Conservation (phyloP, 768 basidiomycete genomes). For the Phlegmacium glaucopus region DNA sequence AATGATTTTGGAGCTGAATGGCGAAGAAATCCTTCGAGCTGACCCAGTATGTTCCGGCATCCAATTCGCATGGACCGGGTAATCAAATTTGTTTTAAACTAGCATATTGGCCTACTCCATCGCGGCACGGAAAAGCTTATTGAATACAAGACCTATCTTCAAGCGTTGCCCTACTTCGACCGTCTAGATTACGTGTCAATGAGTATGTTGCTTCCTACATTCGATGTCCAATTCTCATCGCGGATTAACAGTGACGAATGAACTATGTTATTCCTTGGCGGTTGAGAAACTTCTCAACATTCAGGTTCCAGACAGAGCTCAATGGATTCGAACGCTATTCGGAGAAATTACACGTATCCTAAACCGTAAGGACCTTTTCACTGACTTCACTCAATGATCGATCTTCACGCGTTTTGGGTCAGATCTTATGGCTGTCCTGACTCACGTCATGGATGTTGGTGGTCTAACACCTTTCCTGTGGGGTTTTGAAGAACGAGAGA, state of each 20-base stretch:
- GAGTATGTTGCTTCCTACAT: constrained; percentile 56
- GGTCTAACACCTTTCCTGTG: constrained; percentile 98
- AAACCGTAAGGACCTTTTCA: constrained; percentile 59
- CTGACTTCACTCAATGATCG: not conserved
- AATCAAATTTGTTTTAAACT: constrained; percentile 4
- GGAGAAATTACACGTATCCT: constrained; percentile 95
- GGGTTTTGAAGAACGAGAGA: constrained; percentile 99
- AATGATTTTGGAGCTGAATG: constrained; percentile 95
- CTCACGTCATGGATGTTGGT: constrained; percentile 96
- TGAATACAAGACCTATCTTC: constrained; percentile 97
- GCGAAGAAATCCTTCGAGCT: constrained; percentile 88
- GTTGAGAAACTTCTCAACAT: constrained; percentile 98
- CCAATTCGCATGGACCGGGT: not conserved
- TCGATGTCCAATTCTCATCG: not conserved
- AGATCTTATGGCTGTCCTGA: constrained; percentile 97
- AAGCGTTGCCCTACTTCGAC: constrained; percentile 98
- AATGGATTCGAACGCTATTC: constrained; percentile 97
- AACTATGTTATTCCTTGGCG: constrained; percentile 93
- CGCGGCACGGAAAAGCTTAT: constrained; percentile 98
- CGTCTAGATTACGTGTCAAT: constrained; percentile 99
- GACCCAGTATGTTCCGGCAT: constrained; percentile 59
- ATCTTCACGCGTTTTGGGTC: constrained; percentile 1
- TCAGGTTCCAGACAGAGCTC: constrained; percentile 93
- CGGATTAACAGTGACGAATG: constrained; percentile 83
- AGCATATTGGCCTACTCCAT: constrained; percentile 96